Evolutionary conservation across 306 rosid species (phyloP), one percentile per base, ranked within the genome.

Genomic region (Acmispon strigosus): DNA sequence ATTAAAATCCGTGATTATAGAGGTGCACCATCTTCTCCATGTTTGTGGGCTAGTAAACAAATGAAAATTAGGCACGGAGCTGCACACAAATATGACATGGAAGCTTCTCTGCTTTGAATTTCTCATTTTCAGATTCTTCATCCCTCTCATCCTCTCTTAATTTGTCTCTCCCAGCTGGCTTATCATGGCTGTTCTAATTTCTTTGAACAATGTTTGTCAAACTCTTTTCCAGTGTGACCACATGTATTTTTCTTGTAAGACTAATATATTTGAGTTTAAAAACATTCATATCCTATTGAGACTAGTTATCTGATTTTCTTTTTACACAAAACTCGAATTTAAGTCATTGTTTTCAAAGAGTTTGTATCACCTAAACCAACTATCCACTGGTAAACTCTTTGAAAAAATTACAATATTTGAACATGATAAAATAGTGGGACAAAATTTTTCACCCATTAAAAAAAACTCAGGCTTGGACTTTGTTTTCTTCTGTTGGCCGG

Each of bases 1-100:
- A 78, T 69, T 52, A 80, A 64, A 69, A 37, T 52, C 37, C 81
- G 61, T 36, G 70, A 57, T 81, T 75, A 27, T 19, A n/a, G n/a
- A 34, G 73, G 37, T 42, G 51, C 77, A 34, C 60, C 58, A 50
- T 48, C 73, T 71, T 52, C 58, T 24, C 42, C 50, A 7, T 4
- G 19, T n/a, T 74, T 54, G 56, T 14, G n/a, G n/a, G n/a, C n/a
- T n/a, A n/a, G n/a, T n/a, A n/a, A n/a, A n/a, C n/a, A n/a, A n/a
- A n/a, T n/a, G n/a, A n/a, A n/a, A n/a, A n/a, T n/a, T n/a, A n/a
- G n/a, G n/a, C n/a, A n/a, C n/a, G n/a, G n/a, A n/a, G n/a, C n/a
- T 22, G 3, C 3, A 3, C 19, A 64, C 37, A 36, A 65, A 58
- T 9, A 18, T 72, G 50, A 22, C 44, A 39, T 10, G 44, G 44